Percentiles rank a stretch among this genome's conserved stretches.
Evolutionary conservation across 2,329 filamentous ascomycete genomes (phyloP).

Genomic region (Cladosporium sp.): DNA sequence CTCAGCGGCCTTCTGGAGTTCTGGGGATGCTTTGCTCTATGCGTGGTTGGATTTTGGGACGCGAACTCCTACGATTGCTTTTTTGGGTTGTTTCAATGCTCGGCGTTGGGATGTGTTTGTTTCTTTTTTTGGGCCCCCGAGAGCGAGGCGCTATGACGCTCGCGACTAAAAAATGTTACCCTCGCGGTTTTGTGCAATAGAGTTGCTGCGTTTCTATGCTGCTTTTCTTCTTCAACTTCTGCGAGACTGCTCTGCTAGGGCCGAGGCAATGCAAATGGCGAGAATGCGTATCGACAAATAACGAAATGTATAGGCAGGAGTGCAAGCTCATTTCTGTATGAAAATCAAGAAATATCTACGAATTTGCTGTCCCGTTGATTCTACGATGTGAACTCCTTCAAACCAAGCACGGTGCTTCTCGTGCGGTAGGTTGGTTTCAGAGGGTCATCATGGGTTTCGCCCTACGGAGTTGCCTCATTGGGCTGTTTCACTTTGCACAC

Average conservation of each 20-base stretch:
- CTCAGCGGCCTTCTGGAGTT: constrained; percentile 4
- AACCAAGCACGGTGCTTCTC: background rate
- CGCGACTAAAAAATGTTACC: background rate
- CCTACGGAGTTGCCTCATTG: background rate
- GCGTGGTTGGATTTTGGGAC: background rate
- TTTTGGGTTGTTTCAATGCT: constrained; percentile 4
- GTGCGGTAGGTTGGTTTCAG: background rate
- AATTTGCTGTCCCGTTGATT: background rate
- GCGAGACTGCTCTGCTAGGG: background rate
- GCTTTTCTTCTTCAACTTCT: background rate
- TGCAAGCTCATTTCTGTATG: constrained; percentile 10
- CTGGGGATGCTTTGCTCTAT: background rate
- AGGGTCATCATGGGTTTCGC: background rate
- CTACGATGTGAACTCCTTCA: background rate
- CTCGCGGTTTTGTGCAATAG: constrained; percentile 14
- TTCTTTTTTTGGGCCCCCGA: background rate
- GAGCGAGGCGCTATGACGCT: background rate
- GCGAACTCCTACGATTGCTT: background rate
- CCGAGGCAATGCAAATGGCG: background rate
- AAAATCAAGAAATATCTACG: constrained; percentile 3
- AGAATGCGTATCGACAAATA: background rate
- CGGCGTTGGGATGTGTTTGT: constrained; percentile 1
- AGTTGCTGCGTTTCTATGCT: constrained; percentile 4
- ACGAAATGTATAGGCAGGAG: constrained; percentile 11
- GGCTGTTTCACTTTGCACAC: background rate